Base-by-base conservation (phyloP, 768 basidiomycete genomes). In the Pleurotus tuber-regium region DNA sequence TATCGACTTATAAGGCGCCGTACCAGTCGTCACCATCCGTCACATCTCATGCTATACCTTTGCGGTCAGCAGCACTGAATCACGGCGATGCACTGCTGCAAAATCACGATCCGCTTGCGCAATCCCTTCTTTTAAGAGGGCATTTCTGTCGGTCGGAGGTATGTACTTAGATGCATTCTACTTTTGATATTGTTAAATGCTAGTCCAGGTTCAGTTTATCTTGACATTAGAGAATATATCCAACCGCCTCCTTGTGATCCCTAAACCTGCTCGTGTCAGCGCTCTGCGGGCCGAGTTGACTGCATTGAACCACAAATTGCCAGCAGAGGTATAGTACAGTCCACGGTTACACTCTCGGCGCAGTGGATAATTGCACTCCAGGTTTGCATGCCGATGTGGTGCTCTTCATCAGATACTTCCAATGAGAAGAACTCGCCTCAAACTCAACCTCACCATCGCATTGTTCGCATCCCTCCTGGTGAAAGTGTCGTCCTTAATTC, bases 401-500 rank as follows among this genome's bases (percentile, higher is more conserved):
- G 89, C 61, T 66, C 78, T 9, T 86, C 89, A 5, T 84, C 92
- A 11, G 87, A 89, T 63, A 64, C 67, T 21, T 72, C 75, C 21
- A 66, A 65, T 52, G 65, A 69, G 11, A 61, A 61, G 25, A 66
- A 67, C 31, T 67, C 74, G 33, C 73, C 78, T 4, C 74, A 82
- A 60, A 73, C 78, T 4, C 74, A 82, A 60, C 83, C 89, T 4
- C 96, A 98, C 65, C 94, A 98, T 65, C 87, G 92, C 36, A 92
- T 99, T 46, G 94, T 98, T 44, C 86, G 97, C 57, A 96, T 99
- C 62, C 95, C 96, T 9, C 96, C 97, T 2, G 92, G 95, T 11
- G 97, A 99, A 72, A 89, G 92, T 51, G 97, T 98, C 39, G 97
- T 98, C 8, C 79, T 99, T 23, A 99, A 99, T 65, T 98, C 96